Conservation (phyloP, 2,329 filamentous ascomycete genomes). For the Fusarium sp. region DNA sequence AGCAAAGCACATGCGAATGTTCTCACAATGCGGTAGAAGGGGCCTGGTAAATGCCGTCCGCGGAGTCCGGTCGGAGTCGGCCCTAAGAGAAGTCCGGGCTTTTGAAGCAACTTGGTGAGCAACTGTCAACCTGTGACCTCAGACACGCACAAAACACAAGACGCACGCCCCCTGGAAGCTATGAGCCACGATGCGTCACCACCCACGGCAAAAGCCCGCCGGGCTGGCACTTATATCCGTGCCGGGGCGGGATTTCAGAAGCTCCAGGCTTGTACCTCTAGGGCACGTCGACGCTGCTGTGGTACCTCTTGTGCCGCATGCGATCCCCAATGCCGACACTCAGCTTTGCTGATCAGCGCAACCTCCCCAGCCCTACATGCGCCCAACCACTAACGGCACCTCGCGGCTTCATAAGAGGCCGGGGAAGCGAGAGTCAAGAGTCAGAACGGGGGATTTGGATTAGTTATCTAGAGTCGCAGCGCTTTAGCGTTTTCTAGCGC, state of each 20-base stretch:
- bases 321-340: conserved; percentile 24
- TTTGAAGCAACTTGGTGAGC: neutral
- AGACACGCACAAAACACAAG: conserved; percentile 8
- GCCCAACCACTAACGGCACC: conserved; percentile 20
- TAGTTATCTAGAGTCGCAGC: conserved; percentile 8
- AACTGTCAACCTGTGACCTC: conserved; percentile 17
- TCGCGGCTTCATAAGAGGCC: conserved; percentile 16
- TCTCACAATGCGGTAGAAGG: conserved; percentile 8
- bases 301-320: conserved; percentile 13
- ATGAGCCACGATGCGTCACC: conserved; percentile 26
- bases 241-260: conserved; percentile 12
- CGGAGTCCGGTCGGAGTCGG: conserved; percentile 50
- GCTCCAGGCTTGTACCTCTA: neutral
- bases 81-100: conserved; percentile 44
- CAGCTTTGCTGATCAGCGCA: conserved; percentile 23
- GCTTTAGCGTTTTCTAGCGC: conserved; percentile 12
- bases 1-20: conserved; percentile 15
- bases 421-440: conserved; percentile 22
- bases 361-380: conserved; percentile 30
- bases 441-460: conserved; percentile 9
- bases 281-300: neutral
- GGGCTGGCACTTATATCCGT: conserved; percentile 38
- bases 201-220: conserved; percentile 28
- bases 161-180: conserved; percentile 13
- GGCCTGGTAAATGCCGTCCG: conserved; percentile 26